phyloP scores from a whole-genome alignment of 2,329 filamentous ascomycete genomes.

The Penicillium sp. region DNA sequence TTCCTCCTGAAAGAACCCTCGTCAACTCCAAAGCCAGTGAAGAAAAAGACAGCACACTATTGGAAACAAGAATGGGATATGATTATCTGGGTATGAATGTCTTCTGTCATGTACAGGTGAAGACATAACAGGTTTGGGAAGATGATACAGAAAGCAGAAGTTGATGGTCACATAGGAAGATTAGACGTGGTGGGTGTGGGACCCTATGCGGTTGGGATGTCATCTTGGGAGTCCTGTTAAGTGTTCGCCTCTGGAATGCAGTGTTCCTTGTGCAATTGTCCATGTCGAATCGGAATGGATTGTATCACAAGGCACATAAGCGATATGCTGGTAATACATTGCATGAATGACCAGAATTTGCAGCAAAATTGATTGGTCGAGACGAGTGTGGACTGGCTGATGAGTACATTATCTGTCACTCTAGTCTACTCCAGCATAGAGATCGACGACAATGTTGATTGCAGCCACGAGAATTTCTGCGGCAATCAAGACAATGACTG shows the following conservation, averaged over 20 bases:
- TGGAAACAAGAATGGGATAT: constrained; percentile 9
- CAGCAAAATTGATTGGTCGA: neutral
- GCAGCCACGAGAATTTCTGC: constrained; percentile 90
- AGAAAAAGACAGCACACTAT: constrained; percentile 2
- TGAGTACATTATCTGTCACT: neutral
- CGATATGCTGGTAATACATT: neutral
- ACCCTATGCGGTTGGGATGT: neutral
- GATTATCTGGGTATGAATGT: constrained; percentile 1
- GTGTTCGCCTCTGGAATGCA: neutral
- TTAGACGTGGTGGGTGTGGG: neutral
- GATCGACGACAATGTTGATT: constrained; percentile 91
- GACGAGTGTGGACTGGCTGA: neutral
- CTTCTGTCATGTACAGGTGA: constrained; percentile 13
- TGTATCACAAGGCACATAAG: neutral
- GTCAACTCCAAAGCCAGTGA: constrained; percentile 16
- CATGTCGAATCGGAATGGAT: neutral
- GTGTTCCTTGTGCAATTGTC: neutral
- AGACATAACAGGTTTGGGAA: neutral
- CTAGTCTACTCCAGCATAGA: constrained; percentile 69
- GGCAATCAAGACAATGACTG: constrained; percentile 91
- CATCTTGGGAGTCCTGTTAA: neutral
- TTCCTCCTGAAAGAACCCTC: neutral
- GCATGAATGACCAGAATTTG: neutral
- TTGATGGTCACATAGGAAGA: neutral
- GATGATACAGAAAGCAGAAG: neutral